Evolutionary conservation across 495 filamentous ascomycete species (phyloP), one percentile per base, ranked within the genome.

Genomic region (Elasticomyces elasticus): DNA sequence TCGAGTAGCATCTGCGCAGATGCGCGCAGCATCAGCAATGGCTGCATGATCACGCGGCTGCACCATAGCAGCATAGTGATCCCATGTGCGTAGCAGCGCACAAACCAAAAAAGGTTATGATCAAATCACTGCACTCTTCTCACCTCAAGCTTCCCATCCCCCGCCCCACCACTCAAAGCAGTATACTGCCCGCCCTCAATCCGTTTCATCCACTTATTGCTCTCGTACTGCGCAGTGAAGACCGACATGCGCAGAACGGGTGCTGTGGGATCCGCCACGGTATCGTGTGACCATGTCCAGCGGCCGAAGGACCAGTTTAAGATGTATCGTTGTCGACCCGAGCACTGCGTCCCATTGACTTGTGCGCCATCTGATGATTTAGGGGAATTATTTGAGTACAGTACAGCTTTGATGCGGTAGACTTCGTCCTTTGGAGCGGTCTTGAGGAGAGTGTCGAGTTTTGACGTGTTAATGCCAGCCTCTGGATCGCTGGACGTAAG

Each of bases 271-370:
- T 72, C 69, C 1, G 64, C 56, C 41, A 69, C 63, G 2, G 71
- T 61, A 31, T 74, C 73, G 40, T 51, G 74, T 5, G 89, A 91
- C 62, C 86, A 91, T 1, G 80, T 95, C 92, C 92, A 96, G 17
- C 92, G 76, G 6, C 89, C 90, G 69, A 98, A 98, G 0, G 92
- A 94, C 92, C 92, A 97, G 66, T 98, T 98, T 41, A 98, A 75
- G 43, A 96, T 94, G 64, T 89, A 94, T 55, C 79, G 69, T 52
- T 50, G 35, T 28, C 62, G 56, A 42, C 58, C 57, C 22, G 35
- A 23, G 17, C 57, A 61, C 2, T 51, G 62, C n/a, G n/a, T n/a
- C 0, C 25, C 20, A 12, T 47, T 42, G 55, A 59, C 22, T 27
- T 46, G 28, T 49, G 35, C 11, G 38, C 76, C 79, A 48, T 82